These are phyloP conservation scores for Mortierella sp. DNA, from an alignment of 371 early-diverging fungal genomes.

Conservation along the genomic window DNA sequence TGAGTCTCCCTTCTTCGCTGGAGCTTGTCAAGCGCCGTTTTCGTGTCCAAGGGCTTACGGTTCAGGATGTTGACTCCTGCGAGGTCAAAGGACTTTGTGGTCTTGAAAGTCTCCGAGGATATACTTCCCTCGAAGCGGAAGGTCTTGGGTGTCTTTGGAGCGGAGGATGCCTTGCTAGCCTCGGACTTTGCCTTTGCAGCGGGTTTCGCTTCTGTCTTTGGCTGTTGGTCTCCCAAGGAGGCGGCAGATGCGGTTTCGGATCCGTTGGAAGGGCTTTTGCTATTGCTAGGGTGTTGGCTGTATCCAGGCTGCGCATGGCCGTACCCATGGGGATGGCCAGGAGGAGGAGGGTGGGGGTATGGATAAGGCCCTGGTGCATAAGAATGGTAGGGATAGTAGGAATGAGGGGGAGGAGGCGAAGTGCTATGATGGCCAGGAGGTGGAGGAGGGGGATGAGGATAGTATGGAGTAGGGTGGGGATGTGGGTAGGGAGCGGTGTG, in stretches of 20 bases:
- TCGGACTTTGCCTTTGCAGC: slow-evolving; percentile 11
- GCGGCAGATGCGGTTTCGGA: neutral
- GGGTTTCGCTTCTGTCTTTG: slow-evolving; percentile 2
- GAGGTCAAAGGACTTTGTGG: slow-evolving; percentile 42
- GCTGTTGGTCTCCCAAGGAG: neutral
- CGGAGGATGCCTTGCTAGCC: neutral
- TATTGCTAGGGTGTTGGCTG: neutral
- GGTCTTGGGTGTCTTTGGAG: slow-evolving; percentile 19
- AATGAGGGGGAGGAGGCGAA: neutral
- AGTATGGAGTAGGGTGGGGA: slow-evolving; percentile 1
- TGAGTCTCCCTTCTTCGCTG: slow-evolving; percentile 80
- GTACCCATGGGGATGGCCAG: neutral
- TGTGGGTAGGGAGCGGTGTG: neutral
- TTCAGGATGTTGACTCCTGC: slow-evolving; percentile 69
- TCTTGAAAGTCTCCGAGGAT: slow-evolving; percentile 48
- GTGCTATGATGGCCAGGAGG: slow-evolving; percentile 1
- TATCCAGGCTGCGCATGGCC: slow-evolving; percentile 6
- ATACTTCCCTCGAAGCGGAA: slow-evolving; percentile 51
- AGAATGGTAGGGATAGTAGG: slow-evolving; percentile 12
- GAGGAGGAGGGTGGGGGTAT: slow-evolving; percentile 11
- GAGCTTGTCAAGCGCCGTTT: slow-evolving; percentile 75
- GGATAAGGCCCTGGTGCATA: slow-evolving; percentile 11
- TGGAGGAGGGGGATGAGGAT: slow-evolving; percentile 1
- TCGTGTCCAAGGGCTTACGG: slow-evolving; percentile 70
- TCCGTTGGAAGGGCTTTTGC: neutral